Base-by-base conservation (phyloP, 305 asterid genomes). In the Vinca major region DNA sequence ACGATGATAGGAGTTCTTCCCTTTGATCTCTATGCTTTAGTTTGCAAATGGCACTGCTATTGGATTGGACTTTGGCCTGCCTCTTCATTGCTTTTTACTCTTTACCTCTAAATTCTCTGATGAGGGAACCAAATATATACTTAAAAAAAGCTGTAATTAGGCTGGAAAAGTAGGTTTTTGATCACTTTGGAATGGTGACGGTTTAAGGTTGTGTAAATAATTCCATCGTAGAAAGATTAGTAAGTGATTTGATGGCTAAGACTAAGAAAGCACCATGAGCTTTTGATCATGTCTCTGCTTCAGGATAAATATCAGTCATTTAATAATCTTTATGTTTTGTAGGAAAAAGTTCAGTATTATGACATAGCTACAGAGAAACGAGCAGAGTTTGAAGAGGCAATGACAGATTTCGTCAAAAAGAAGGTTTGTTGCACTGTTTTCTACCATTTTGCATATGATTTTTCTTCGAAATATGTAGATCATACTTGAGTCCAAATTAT, bases 351-450 rank as follows among this genome's bases (percentile, higher is more conserved):
- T 65, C 78, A 88, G 5, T 92, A 92, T 80, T 92, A 88, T 71
- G 98, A 92, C 72, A 78, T 86, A 67, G 98, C 98, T 77, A 88
- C 98, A 37, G 88, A 84, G 81, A 92, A 90, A 75, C 90, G 98
- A 75, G 89, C 91, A 50, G 97, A 89, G 80, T 92, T 92, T 75
- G 96, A 92, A 26, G 69, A 62, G 56, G 96, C 98, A 70, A 90
- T 82, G 85, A 80, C 90, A 44, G 79, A 83, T 64, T 88, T 81
- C 66, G 78, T 71, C 50, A 89, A 80, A 75, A 84, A 71, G 81
- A 85, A 82, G 91, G 96, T 92, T 60, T 67, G 49, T 16, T 56
- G 7, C 45, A 44, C 63, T 17, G 1, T 40, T 39, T 56, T 54
- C 36, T 36, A 49, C 17, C 41, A 7, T 52, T 3, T 40, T 21